Base-by-base conservation (phyloP, 768 basidiomycete genomes). In the Leccinum ochraceum region DNA sequence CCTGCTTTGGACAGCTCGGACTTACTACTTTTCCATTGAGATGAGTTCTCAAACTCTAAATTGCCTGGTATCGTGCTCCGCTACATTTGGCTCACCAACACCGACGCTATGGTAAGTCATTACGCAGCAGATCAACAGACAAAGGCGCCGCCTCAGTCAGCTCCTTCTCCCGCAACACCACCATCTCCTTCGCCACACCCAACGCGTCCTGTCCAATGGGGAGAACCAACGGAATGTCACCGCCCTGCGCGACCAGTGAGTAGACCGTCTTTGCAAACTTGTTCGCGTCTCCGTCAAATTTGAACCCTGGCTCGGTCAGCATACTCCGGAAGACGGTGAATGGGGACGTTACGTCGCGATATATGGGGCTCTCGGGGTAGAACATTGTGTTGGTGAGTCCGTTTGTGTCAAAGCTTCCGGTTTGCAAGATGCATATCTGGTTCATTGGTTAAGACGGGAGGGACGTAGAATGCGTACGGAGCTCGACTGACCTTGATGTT, bases 401-500 rank as follows among this genome's bases (percentile, higher is more conserved):
- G 22, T 50, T 28, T 4, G 49, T 50, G 26, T 37, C 5, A 22
- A 69, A 70, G 46, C 49, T 49, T 30, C 69, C 67, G 3, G 61
- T 20, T 57, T 68, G 57, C 24, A 70, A 39, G 36, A 66, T 66
- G 50, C 64, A 64, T 42, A 70, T 60, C 65, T 70, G n/a, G 9
- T 30, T 14, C 53, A 10, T n/a, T 30, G 46, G 24, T 30, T 22
- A 7, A 7, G 49, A 28, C 2, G 26, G 16, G 11, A 30, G 13
- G 6, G 37, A 11, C 36, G 24, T 2, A 6, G 3, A 13, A n/a
- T 51, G 11, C 4, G 5, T 22, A 6, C 39, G 1, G 16, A 16
- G 24, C 5, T 3, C 10, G 3, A 17, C 61, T 24, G 4, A 63
- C 63, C 58, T 58, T 63, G 65, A 80, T 80, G 58, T 80, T 81